phyloP scores from a whole-genome alignment of 768 basidiomycete genomes.

The Lactifluus piperatus region DNA sequence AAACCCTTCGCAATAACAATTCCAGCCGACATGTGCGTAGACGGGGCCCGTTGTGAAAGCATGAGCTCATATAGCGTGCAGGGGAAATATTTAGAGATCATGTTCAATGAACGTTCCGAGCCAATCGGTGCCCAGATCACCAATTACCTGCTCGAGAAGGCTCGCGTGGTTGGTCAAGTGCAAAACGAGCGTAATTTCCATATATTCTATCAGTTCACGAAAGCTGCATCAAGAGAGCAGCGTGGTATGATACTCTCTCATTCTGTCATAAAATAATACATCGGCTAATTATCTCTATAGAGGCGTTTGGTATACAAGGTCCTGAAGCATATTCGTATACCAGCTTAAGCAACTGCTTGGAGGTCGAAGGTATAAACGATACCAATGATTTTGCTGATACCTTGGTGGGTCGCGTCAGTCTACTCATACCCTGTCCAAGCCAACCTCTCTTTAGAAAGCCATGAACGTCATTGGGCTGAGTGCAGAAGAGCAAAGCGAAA shows the following conservation, averaged over 20 bases:
- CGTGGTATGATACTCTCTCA: constrained; percentile 48
- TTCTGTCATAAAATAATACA: not conserved
- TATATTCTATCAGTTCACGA: constrained; percentile 99
- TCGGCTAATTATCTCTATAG: constrained; percentile 33
- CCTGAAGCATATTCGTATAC: constrained; percentile 95
- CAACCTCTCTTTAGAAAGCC: constrained; percentile 50
- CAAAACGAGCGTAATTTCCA: constrained; percentile 96
- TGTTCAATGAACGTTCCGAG: constrained; percentile 91
- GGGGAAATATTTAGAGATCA: constrained; percentile 99
- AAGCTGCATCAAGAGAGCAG: constrained; percentile 83
- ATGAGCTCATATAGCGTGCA: constrained; percentile 28
- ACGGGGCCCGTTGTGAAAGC: constrained; percentile 3
- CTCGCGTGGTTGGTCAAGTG: constrained; percentile 92
- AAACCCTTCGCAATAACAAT: constrained; percentile 97
- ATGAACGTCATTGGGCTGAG: constrained; percentile 92
- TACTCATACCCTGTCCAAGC: not conserved
- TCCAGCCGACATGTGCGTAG: constrained; percentile 89
- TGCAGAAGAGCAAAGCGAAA: constrained; percentile 78
- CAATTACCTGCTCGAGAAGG: constrained; percentile 96
- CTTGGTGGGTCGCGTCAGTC: constrained; percentile 43
- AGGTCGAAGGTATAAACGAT: constrained; percentile 89
- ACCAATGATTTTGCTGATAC: constrained; percentile 81
- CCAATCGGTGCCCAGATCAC: constrained; percentile 98
- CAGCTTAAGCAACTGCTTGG: constrained; percentile 83
- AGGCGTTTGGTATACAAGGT: constrained; percentile 90